These are phyloP conservation scores for Ophiocordyceps australis DNA, from an alignment of 2,329 filamentous ascomycete species.

Conservation along the genomic window DNA sequence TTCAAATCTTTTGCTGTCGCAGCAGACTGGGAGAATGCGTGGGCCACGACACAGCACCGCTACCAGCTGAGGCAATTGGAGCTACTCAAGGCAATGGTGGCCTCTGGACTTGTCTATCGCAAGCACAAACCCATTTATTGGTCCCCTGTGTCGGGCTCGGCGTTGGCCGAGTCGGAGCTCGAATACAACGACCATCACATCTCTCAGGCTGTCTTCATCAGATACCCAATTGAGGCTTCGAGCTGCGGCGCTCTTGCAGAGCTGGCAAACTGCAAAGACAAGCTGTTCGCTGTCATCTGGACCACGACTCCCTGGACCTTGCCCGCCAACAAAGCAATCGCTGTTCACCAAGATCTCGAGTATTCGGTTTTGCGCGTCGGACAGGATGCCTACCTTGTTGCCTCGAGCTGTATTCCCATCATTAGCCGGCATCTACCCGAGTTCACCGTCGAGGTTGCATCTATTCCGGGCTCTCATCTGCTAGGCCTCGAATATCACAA, in stretches of 20 bases:
- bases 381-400: constrained; percentile 48
- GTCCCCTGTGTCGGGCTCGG: constrained; percentile 63
- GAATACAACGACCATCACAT: constrained; percentile 64
- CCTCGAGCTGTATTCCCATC: constrained; percentile 48
- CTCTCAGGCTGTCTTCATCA: constrained; percentile 60
- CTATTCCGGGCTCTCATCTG: constrained; percentile 47
- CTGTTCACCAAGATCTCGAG: constrained; percentile 53
- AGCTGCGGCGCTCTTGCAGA: constrained; percentile 12
- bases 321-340: constrained; percentile 81
- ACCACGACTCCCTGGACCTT: constrained; percentile 97
- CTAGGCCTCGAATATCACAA: constrained; percentile 51
- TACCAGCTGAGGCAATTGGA: constrained; percentile 61
- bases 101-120: constrained; percentile 56
- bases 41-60: constrained; percentile 60
- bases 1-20: constrained; percentile 63
- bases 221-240: constrained; percentile 50
- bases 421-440: constrained; percentile 30
- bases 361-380: constrained; percentile 50
- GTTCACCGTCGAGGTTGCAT: constrained; percentile 32
- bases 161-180: constrained; percentile 68
- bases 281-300: constrained; percentile 78
- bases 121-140: constrained; percentile 74
- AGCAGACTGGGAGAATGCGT: constrained; percentile 61
- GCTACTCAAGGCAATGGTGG: constrained; percentile 60
- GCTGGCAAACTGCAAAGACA: constrained; percentile 20